Base-by-base conservation (phyloP, 2,329 filamentous ascomycete species). In the Aspergillus transmontanensis region DNA sequence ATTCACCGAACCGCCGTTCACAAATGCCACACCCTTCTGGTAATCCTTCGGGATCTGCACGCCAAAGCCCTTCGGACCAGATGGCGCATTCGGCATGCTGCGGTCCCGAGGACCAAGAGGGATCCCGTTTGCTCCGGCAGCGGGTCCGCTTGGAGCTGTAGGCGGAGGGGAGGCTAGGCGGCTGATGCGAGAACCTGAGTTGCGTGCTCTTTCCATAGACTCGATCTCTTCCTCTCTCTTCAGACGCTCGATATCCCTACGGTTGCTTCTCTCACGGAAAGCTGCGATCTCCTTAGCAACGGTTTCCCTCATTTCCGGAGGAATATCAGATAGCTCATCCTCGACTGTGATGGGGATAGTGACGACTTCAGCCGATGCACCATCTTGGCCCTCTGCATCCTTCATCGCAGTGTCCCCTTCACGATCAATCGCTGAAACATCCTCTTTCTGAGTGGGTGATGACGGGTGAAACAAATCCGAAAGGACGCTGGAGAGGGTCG, bases 271-370 rank as follows among this genome's bases (percentile, higher is more conserved):
- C 69, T 99, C 95, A 68, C 95, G 87, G 82, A 99, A 99, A 0
- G 94, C 92, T 0, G 93, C 89, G 72, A 99, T 99, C 76, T 99
- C 96, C 62, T 90, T 90, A 0, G 95, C 92, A 19, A 99, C 95
- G 0, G 93, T 94, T 75, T 96, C 95, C 28, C 95, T 89, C 93
- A 97, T 96, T 75, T 98, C 95, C 0, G 92, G 90, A 0, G 95
- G 95, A 55, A 99, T 97, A 72, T 99, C 95, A 23, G 94, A 90
- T 51, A 99, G 84, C 73, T 99, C 95, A 73, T 99, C 96, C 66
- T 99, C 95, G 58, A 91, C 87, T 1, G 90, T 89, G 36, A 97
- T 85, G 4, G 93, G 90, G 63, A 98, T 96, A 62, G 94, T 97
- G 67, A 96, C 90, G 45, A 97, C 90, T 77, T 97, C 93, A 6